Evolutionary conservation across 208 protist genomes (phyloP), one percentile per base, ranked within the genome.

Genomic region (Trypanosoma platydactyli): DNA sequence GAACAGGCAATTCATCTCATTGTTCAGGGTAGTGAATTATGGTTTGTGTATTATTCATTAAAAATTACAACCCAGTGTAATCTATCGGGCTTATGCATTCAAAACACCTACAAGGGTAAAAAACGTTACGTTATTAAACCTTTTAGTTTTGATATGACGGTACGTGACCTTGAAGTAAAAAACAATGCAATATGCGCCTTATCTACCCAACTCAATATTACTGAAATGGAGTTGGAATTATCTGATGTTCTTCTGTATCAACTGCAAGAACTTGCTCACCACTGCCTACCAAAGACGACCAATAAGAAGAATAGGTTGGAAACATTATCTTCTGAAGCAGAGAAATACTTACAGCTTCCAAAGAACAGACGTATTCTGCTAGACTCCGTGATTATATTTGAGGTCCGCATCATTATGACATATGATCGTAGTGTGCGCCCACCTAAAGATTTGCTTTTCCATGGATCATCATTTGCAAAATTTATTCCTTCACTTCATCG

Each of bases 191-290:
- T 82, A 38, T 64, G 57, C 46, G 60, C 64, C 4, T 60, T 64
- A 35, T 70, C 69, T 35, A 76, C 74, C 20, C 68, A 84, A 22
- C n/a, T 79, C 18, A 75, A 78, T 38, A 20, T 86, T 12, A 74
- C 73, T n/a, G 77, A 62, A 4, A 41, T 89, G 44, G 68, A 68
- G 22, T 64, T 89, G 33, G 78, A 75, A 20, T 27, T 89, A 40
- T 83, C 80, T 7, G 83, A 89, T 65, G 55, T 80, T 20, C 64
- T 89, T 68, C n/a, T 86, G 20, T 86, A 79, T 68, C 71, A 86
- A 44, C 42, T 89, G 38, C 79, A 82, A 66, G 40, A 76, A 27
- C 52, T 80, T 48, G 18, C 25, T 6, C 48, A 58, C 12, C 68
- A 66, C 7, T 77, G 67, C 41, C n/a, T 59, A 25, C 66, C 66